These are phyloP conservation scores for Xylaria sp. DNA, from an alignment of 2,329 filamentous ascomycete species.

Conservation along the genomic window DNA sequence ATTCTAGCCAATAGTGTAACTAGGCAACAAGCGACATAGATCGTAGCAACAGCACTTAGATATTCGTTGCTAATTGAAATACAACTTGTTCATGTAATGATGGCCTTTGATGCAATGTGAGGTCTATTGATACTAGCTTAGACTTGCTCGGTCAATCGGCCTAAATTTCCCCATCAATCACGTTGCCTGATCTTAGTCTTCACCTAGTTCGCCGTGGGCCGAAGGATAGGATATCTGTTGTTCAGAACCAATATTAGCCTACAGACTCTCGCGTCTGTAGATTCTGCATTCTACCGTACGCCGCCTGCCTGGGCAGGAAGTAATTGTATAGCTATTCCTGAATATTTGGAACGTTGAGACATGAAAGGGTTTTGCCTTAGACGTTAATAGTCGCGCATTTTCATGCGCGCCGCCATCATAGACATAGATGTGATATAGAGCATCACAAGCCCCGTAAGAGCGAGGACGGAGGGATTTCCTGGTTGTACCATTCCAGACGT, in stretches of 20 bases:
- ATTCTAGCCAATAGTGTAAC: background rate
- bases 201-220: background rate
- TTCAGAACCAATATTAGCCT: background rate
- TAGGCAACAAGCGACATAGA: background rate
- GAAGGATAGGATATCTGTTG: background rate
- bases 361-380: background rate
- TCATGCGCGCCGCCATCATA: background rate
- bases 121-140: constrained; percentile 7
- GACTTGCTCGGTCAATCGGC: constrained; percentile 30
- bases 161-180: constrained; percentile 43
- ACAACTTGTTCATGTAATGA: background rate
- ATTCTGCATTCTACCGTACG: background rate
- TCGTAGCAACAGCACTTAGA: background rate
- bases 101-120: background rate
- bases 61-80: background rate
- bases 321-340: background rate
- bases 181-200: background rate
- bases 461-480: background rate
- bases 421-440: background rate
- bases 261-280: background rate
- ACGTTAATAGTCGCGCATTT: background rate
- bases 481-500: background rate
- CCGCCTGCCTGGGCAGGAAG: background rate
- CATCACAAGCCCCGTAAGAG: background rate
- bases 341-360: background rate